A percentile compares a stretch with the other conserved stretches of the same genome.
Conservation (phyloP, 148 eudicot genomes). For the Vaccinium darrowii region DNA sequence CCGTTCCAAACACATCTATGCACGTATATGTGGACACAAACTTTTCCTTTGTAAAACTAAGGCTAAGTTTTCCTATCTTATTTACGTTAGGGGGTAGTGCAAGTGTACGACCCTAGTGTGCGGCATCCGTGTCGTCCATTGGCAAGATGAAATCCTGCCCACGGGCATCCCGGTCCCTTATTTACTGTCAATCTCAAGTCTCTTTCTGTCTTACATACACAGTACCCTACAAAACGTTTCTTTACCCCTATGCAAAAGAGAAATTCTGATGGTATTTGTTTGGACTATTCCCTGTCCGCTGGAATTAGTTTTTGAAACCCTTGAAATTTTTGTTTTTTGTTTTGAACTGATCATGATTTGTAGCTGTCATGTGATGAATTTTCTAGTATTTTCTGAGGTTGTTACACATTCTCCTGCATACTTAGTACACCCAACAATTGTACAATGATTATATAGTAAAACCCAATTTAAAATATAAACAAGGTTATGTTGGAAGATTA, state of each 20-base stretch:
- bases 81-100: no score
- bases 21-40: no score
- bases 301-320: slow-evolving; percentile 13
- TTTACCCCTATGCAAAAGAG: slow-evolving; percentile 38
- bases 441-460: not conserved
- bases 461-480: not conserved
- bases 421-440: not conserved
- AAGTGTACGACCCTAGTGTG: no score
- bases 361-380: slow-evolving; percentile 38
- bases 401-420: not conserved
- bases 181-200: slow-evolving; percentile 52
- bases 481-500: no score
- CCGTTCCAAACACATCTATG: no score
- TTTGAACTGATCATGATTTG: slow-evolving; percentile 36
- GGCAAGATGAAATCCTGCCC: no score
- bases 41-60: no score
- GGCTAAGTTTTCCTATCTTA: no score
- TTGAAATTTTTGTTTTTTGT: slow-evolving; percentile 22
- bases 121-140: no score
- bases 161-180: not conserved
- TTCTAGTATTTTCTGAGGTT: not conserved
- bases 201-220: slow-evolving; percentile 51
- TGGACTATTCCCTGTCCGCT: slow-evolving; percentile 40
- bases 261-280: slow-evolving; percentile 45
- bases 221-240: slow-evolving; percentile 54